Base-by-base conservation (phyloP, 2,329 filamentous ascomycete species). In the Pseudogymnoascus sp. region DNA sequence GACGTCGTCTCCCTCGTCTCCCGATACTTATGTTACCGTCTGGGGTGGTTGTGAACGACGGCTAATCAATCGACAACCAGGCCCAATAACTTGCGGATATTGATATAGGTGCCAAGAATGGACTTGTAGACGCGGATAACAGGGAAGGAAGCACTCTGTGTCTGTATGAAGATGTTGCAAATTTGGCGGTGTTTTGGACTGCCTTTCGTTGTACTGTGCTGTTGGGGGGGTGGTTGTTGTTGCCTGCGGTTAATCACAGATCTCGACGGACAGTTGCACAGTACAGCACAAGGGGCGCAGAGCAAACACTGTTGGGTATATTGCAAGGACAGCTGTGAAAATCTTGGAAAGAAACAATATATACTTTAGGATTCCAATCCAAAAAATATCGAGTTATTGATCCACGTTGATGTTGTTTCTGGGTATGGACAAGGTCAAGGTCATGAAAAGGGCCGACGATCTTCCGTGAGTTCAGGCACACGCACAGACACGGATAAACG, bases 1-100 rank as follows among this genome's bases (percentile, higher is more conserved):
- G 68, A 59, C 57, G 34, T 42, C 16, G 51, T 34, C 51, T 34
- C 51, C 12, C 5, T 42, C 16, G 51, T 34, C 51, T 34, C 51
- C 12, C 11, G 16, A 57, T 57, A 57, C n/a, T n/a, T 18, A 57
- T 12, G 51, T 34, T 36, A 18, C 5, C 5, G 51, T 21, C 11
- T 34, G 26, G n/a, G 14, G 51, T 16, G 29, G 51, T 36, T 34
- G 26, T 12, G 51, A 57, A 57, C 29, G 51, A 57, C 1, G 29
- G 51, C 18, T 57, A 21, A 29, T 57, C n/a, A 34, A 34, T 57
- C 31, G 29, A 57, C 29, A 6, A 29, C 29, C 6, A 34, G 29
- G n/a, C 11, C 29, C 29, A 57, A 36, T 57, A n/a, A 16, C 51
- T 36, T 34, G 51, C 11, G 29, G 29, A 36, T 57, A 18, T 36